Base-by-base conservation (phyloP, 2,329 filamentous ascomycete genomes). In the Sporothrix pallida region DNA sequence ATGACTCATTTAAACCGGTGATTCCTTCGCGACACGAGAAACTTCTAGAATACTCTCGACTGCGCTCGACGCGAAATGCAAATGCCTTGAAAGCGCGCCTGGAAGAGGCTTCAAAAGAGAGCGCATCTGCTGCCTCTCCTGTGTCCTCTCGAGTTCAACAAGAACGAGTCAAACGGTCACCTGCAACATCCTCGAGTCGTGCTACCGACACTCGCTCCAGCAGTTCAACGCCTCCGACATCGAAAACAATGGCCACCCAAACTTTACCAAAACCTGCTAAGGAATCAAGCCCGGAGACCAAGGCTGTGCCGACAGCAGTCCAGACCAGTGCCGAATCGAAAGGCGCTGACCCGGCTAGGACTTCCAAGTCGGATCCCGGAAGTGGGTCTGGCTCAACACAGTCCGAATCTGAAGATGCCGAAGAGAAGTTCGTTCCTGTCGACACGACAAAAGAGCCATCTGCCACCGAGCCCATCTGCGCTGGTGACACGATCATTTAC, bases 401-500 rank as follows among this genome's bases (percentile, higher is more conserved):
- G 17, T 56, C 70, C 1, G 65, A 54, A n/a, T 9, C 46, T 2
- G 37, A 44, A 2, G 17, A 44, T n/a, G 44, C 44, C 12, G 63
- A 58, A 17, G n/a, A n/a, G 3, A 56, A 65, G 9, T 37, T 42
- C 17, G 62, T 63, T 13, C 68, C 60, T 23, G 54, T 70, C 4
- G 48, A 60, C 37, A 15, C 70, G 62, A 65, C 71, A 7, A 75
- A 56, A 56, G 3, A 77, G 56, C 70, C 77, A 20, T 72, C 72
- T 37, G 77, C 80, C 50, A 82, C 85, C 10, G 88, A 88, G 75
- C 81, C 81, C 7, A 87, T 97, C 70, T 94, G 93, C 63, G 92
- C 95, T 80, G 92, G 94, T 8, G 94, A 97, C 79, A 97, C 93
- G 0, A 87, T 86, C 58, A 87, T 98, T 56, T 85, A 94, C 52